A percentile compares a stretch with the other conserved stretches of the same genome.
Evolutionary conservation across 164 flowering plant genomes (phyloP).

Genomic region (Stephania japonica): DNA sequence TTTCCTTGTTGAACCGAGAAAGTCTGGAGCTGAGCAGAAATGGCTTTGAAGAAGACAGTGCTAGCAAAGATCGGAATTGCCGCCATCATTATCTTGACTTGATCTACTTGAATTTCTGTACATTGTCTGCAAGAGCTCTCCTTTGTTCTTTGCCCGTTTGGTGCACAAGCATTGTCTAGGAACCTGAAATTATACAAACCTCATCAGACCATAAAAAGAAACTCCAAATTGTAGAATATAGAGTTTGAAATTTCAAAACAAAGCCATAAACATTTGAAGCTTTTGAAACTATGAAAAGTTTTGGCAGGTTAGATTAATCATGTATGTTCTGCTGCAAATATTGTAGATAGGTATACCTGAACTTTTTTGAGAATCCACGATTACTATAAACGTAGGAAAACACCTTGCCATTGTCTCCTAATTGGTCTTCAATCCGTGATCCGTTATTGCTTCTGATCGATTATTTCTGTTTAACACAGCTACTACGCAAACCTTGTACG

Average conservation of each 20-base stretch:
- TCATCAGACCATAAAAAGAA: neutral
- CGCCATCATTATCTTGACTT: conserved; percentile 18
- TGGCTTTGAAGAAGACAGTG: conserved; percentile 19
- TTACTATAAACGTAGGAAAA: neutral
- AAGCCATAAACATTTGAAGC: no score
- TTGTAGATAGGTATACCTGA: neutral
- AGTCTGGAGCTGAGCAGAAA: conserved; percentile 1
- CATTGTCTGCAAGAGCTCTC: conserved; percentile 13
- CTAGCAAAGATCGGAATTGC: conserved; percentile 15
- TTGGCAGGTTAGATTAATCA: no score
- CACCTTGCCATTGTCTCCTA: neutral
- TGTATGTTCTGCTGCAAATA: neutral
- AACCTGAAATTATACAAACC: conserved; percentile 4
- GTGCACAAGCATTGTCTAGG: conserved; percentile 17
- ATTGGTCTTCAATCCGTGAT: neutral
- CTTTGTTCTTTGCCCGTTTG: neutral
- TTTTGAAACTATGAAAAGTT: no score
- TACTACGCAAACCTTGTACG: neutral
- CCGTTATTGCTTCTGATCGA: neutral
- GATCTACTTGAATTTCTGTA: conserved; percentile 18
- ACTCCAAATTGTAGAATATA: neutral
- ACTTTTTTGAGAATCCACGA: neutral
- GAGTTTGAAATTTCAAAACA: no score
- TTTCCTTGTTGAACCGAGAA: conserved; percentile 8
- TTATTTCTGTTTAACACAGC: neutral